Conservation (phyloP, 495 filamentous ascomycete genomes). For the Aspergillus ostianus region DNA sequence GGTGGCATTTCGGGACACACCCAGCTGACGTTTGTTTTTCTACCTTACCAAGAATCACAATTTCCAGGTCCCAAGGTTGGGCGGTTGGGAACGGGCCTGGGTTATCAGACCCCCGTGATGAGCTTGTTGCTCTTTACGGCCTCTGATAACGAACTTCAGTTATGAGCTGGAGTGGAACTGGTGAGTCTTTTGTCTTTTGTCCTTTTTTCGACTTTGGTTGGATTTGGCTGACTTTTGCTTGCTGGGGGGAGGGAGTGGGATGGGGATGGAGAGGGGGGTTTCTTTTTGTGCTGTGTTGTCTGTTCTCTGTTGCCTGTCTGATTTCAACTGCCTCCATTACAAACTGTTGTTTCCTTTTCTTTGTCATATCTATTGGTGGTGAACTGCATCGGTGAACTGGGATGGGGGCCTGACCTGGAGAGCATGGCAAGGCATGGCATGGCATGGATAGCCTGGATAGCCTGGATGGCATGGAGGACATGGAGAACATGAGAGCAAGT, state of each 20-base stretch:
- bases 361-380: background rate
- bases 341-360: background rate
- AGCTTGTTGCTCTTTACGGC: background rate
- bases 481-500: too few relatives aligned
- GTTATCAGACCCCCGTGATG: conserved; percentile 7
- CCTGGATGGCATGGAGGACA: too few relatives aligned
- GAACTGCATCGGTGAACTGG: background rate
- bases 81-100: conserved; percentile 19
- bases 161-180: background rate
- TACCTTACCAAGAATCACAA: background rate
- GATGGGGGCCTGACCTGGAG: too few relatives aligned
- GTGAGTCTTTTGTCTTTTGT: background rate
- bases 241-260: background rate
- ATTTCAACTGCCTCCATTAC: background rate
- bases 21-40: background rate
- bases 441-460: too few relatives aligned
- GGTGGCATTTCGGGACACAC: background rate
- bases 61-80: conserved; percentile 11
- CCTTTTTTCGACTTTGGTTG: background rate
- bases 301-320: background rate
- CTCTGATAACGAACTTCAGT: background rate
- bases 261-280: background rate
- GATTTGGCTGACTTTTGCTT: background rate
- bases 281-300: background rate
- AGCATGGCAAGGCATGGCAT: too few relatives aligned